Base-by-base conservation (phyloP, 257 asterid genomes). In the Rauvolfia tetraphylla region DNA sequence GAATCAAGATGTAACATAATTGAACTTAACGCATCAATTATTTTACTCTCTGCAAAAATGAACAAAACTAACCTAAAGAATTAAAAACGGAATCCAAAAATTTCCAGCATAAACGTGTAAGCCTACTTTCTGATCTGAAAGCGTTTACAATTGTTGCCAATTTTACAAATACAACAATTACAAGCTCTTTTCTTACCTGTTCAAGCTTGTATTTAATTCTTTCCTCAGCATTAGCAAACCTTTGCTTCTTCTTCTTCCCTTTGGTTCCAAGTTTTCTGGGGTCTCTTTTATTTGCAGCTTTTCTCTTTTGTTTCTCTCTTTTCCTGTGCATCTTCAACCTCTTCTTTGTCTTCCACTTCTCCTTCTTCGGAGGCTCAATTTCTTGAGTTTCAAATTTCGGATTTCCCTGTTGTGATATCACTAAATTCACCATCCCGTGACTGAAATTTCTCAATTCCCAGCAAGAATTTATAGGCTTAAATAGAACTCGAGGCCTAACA, bases 331-430 rank as follows among this genome's bases (percentile, higher is more conserved):
- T 84, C 84, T 92, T 90, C 62, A 94, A 80, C 82, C 91, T 83
- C 81, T 88, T 92, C 90, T 94, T 94, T 7, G 90, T 89, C 90
- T 36, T 72, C 96, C 97, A 94, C 79, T 90, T 94, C 74, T 90
- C 95, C 91, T 92, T 94, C 84, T 84, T 92, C 0, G 97, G 98
- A 39, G 95, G 89, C 27, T 90, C 98, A 53, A 72, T 54, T 81
- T 94, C 95, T 25, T 76, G 85, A 11, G 92, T 89, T 81, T 90
- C 98, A 68, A 94, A 90, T 81, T 80, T 89, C 23, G 97, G 95
- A 39, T 86, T 87, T 72, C 97, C 98, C 27, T 92, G 82, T 2
- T 85, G 86, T 59, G 98, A 87, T 79, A 92, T 87, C 41, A 94
- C 93, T 68, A 94, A 85, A 62, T 79, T 88, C 65, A 92, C 89